Percentiles rank a stretch among this genome's conserved stretches.
Evolutionary conservation across 805 yeast genomes (phyloP).

Genomic region (Helenozyma baotianmanensis): DNA sequence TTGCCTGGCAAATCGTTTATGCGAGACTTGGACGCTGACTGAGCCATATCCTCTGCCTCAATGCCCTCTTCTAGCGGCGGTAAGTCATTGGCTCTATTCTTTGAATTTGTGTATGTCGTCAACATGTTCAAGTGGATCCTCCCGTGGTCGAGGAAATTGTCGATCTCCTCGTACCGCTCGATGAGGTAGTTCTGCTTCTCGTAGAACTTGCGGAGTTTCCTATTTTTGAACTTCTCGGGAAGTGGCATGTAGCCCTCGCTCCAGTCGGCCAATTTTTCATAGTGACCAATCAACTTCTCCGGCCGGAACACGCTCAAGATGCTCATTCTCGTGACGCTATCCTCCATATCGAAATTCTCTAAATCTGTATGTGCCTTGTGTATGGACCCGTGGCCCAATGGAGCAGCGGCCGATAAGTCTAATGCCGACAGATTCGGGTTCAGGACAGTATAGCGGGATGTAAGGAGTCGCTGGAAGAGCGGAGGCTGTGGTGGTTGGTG

Average conservation of each 20-base stretch:
- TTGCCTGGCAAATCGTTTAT: conserved; percentile 55
- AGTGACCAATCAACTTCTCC: conserved; percentile 30
- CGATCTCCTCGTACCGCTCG: conserved; percentile 54
- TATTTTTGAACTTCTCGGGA: conserved; percentile 18
- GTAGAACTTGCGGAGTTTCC: conserved; percentile 42
- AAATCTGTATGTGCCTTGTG: too few relatives aligned
- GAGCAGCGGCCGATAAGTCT: not conserved
- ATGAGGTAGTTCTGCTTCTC: conserved; percentile 56
- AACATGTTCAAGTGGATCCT: conserved; percentile 58
- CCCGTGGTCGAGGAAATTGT: conserved; percentile 64
- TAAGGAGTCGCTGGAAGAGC: conserved; percentile 25
- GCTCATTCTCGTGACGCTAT: conserved; percentile 20
- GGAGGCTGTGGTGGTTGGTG: conserved; percentile 13
- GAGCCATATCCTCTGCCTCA: conserved; percentile 7
- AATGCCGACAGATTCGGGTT: conserved; percentile 20
- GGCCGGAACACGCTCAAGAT: conserved; percentile 26
- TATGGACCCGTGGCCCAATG: not conserved
- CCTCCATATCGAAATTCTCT: conserved; percentile 20
- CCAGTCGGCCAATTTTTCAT: conserved; percentile 29
- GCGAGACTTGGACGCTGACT: conserved; percentile 20
- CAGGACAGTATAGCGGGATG: conserved; percentile 26
- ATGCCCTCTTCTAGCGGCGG: conserved; percentile 13
- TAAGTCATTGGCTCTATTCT: conserved; percentile 11
- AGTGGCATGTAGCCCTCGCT: conserved; percentile 16
- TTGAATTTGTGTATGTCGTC: conserved; percentile 42